Evolutionary conservation across 257 asterid species (phyloP), one percentile per base, ranked within the genome.

Genomic region (Verbena officinalis): DNA sequence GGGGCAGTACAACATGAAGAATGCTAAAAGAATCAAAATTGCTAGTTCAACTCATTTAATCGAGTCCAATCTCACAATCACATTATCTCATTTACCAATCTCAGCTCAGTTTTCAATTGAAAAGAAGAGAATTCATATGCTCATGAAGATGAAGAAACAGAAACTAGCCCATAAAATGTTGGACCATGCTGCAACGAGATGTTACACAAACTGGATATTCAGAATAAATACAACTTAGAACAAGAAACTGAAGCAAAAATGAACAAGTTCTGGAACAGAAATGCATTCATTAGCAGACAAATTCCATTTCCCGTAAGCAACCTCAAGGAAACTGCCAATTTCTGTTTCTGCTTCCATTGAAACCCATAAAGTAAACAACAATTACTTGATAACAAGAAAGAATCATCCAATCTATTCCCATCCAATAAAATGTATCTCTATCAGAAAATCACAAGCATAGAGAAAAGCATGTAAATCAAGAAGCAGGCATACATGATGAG

Each of bases 401-500:
- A 30, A 17, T 31, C 21, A 58, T 49, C 33, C 36, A 36, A 5
- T 46, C 33, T 14, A 24, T 19, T 21, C 8, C 20, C 30, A 38
- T 24, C 20, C 31, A 17, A 24, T 20, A 61, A 11, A 33, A 40
- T 22, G 24, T n/a, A 43, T 3, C 6, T 62, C 22, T 0, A 56
- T 19, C 52, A 84, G 71, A 84, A 86, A 55, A 89, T 78, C 81
- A 89, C 96, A 13, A 89, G 82, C 81, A 86, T 70, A 9, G 96
- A 86, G 59, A 89, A 86, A 17, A 86, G 78, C 50, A 80, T 58
- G 71, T 86, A 89, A 73, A 89, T 89, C 82, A 89, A 76, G 74
- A 89, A 82, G 75, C 95, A 86, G 0, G 95, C 90, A 45, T 89
- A 89, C 42, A 87, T 76, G 69, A 90, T 87, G 77, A 90, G 80